Conservation (phyloP, 1,284 basidiomycete genomes). For the Ustanciosporium gigantosporum region DNA sequence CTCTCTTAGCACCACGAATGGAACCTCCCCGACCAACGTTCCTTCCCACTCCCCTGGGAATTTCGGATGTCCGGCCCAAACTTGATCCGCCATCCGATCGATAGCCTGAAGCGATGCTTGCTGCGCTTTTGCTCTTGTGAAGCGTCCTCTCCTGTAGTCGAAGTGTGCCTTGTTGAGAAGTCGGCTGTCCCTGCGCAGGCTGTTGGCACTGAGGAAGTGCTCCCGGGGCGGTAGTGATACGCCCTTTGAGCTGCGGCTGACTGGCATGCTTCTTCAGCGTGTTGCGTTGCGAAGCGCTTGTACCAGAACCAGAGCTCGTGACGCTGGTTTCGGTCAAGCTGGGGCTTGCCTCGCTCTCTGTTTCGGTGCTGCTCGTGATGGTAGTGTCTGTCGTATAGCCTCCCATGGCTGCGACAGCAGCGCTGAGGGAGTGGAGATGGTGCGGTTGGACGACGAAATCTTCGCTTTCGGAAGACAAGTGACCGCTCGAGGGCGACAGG, state of each 20-base stretch:
- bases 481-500: constrained; percentile 14
- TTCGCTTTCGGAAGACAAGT: constrained; percentile 1
- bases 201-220: too few relatives aligned
- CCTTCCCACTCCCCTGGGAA: constrained; percentile 26
- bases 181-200: too few relatives aligned
- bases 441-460: constrained; percentile 22
- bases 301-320: constrained; percentile 10
- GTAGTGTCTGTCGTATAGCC: constrained; percentile 20
- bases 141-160: too few relatives aligned
- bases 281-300: constrained; percentile 2
- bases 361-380: constrained; percentile 18
- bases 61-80: constrained; percentile 40
- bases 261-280: constrained; percentile 20
- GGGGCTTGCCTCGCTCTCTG: constrained; percentile 25
- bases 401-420: constrained; percentile 30
- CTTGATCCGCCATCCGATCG: constrained; percentile 34
- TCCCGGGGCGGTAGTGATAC: neutral
- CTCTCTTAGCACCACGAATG: constrained; percentile 9
- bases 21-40: neutral
- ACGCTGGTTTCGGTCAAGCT: constrained; percentile 30
- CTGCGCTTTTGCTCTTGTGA: constrained; percentile 25
- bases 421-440: constrained; percentile 28
- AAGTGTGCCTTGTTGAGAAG: too few relatives aligned
- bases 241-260: constrained; percentile 19
- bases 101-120: constrained; percentile 20